Percentiles rank a stretch among this genome's conserved stretches.
phyloP scores from a whole-genome alignment of 257 asterid species.

The Nicotiana obtusifolia region DNA sequence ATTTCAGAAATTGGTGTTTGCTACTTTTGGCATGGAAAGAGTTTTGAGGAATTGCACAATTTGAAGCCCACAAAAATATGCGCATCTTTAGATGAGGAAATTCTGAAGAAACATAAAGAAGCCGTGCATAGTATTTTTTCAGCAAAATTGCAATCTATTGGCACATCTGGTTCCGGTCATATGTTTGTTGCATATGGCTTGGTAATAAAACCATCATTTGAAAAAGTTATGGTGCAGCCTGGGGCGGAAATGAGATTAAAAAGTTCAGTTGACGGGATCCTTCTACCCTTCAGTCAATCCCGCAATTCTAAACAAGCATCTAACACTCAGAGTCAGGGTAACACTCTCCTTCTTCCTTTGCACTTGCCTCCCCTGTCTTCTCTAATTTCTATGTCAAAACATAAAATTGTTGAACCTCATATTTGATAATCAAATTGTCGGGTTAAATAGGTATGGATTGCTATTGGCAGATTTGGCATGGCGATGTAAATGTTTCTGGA shows the following conservation, averaged over 20 bases:
- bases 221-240: slow-evolving; percentile 60
- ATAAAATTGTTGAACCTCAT: neutral
- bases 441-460: neutral
- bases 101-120: slow-evolving; percentile 48
- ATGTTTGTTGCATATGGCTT: slow-evolving; percentile 75
- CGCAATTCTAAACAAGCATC: slow-evolving; percentile 48
- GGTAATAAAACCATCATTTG: slow-evolving; percentile 71
- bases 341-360: slow-evolving; percentile 8
- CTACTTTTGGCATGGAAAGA: slow-evolving; percentile 79
- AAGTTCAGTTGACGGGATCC: slow-evolving; percentile 63
- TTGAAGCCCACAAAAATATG: slow-evolving; percentile 65
- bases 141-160: slow-evolving; percentile 59
- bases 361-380: neutral
- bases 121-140: slow-evolving; percentile 57
- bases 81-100: slow-evolving; percentile 40
- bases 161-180: slow-evolving; percentile 44
- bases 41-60: slow-evolving; percentile 51
- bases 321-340: slow-evolving; percentile 43
- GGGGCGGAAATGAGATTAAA: slow-evolving; percentile 60
- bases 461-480: neutral
- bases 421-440: neutral
- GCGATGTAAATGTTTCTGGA: neutral
- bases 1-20: slow-evolving; percentile 84
- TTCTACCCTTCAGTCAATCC: slow-evolving; percentile 54
- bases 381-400: neutral